phyloP scores from a whole-genome alignment of 2,329 filamentous ascomycete genomes.

The Aspergillus arachidicola region DNA sequence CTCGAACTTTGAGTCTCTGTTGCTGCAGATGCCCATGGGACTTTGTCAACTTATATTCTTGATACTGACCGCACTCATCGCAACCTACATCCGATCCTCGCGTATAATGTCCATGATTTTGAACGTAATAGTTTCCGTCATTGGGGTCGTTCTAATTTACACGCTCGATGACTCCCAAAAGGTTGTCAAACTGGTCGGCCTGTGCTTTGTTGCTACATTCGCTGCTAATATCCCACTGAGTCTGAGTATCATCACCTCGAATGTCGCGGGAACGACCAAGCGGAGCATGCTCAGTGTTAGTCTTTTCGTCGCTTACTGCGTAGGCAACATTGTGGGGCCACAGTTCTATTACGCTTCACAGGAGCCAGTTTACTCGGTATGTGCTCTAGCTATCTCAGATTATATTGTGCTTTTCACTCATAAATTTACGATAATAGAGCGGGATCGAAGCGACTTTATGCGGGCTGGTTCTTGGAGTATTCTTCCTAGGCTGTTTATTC shows the following conservation, averaged over 20 bases:
- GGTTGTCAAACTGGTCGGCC: constrained; percentile 35
- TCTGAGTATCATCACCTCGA: constrained; percentile 37
- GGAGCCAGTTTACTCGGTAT: constrained; percentile 34
- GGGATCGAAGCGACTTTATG: constrained; percentile 36
- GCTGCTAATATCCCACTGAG: constrained; percentile 39
- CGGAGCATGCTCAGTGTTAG: constrained; percentile 43
- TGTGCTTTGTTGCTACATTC: constrained; percentile 32
- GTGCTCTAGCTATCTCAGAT: constrained; percentile 7
- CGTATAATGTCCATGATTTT: constrained; percentile 31
- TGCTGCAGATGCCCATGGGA: constrained; percentile 42
- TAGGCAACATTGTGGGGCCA: constrained; percentile 38
- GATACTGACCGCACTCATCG: constrained; percentile 29
- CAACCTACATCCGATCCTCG: constrained; percentile 32
- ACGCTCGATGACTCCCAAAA: constrained; percentile 27
- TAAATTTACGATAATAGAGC: constrained; percentile 24
- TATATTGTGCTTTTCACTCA: too few relatives aligned
- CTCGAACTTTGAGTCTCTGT: constrained; percentile 37
- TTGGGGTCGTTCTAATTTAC: constrained; percentile 40
- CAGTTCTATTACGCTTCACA: constrained; percentile 36
- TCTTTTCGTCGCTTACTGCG: constrained; percentile 51
- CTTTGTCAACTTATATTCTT: constrained; percentile 39
- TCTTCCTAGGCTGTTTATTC: constrained; percentile 34
- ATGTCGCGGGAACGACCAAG: constrained; percentile 41
- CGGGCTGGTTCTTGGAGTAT: constrained; percentile 31
- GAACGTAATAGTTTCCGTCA: constrained; percentile 32